phyloP scores from a whole-genome alignment of 1,284 basidiomycete species.

The Marasmius fiardii region DNA sequence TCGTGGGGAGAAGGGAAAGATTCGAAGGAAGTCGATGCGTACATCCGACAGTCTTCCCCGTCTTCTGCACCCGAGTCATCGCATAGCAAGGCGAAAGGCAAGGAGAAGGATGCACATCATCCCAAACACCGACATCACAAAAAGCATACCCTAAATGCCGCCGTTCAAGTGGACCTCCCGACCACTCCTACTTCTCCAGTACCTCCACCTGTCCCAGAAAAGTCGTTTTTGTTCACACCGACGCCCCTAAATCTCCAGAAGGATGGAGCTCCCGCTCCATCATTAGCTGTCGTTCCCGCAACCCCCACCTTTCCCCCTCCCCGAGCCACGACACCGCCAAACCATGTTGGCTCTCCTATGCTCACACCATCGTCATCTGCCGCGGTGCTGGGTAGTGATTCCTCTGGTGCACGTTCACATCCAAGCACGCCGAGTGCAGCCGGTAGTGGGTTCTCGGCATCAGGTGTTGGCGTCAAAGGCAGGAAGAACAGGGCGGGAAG shows the following conservation, averaged over 20 bases:
- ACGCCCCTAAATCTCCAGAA: conserved; percentile 26
- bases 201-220: neutral
- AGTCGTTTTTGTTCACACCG: conserved; percentile 36
- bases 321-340: conserved; percentile 46
- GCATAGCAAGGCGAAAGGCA: conserved; percentile 20
- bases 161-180: conserved; percentile 35
- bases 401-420: conserved; percentile 43
- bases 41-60: conserved; percentile 1
- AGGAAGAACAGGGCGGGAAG: conserved; percentile 76
- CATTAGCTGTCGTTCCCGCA: conserved; percentile 67
- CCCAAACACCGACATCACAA: conserved; percentile 18
- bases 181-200: conserved; percentile 12
- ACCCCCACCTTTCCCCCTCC: conserved; percentile 57
- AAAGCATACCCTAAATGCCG: conserved; percentile 16
- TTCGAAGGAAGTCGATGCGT: conserved; percentile 9
- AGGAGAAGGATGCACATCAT: conserved; percentile 24
- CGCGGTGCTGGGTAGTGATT: conserved; percentile 35
- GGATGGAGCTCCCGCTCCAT: conserved; percentile 33
- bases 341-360: conserved; percentile 45
- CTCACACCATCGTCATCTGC: conserved; percentile 58
- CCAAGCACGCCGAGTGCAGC: conserved; percentile 62
- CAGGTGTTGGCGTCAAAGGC: conserved; percentile 42
- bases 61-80: neutral
- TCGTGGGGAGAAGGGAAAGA: conserved; percentile 1
- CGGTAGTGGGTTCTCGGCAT: neutral